phyloP scores from a whole-genome alignment of 2,329 filamentous ascomycete genomes.

The Apiospora kogelbergensis region DNA sequence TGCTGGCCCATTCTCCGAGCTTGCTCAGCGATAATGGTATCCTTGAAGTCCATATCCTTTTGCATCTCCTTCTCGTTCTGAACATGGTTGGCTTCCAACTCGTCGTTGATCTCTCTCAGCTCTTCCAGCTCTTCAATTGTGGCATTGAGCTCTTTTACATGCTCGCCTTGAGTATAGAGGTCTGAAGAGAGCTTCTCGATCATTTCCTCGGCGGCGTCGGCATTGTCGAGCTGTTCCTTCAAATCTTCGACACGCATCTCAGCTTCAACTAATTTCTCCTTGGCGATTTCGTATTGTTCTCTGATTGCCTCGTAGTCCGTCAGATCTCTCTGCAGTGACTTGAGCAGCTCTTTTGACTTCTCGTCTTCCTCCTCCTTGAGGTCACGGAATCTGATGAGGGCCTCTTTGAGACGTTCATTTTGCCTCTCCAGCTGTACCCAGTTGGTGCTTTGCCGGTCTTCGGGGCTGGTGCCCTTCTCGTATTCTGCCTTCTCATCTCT shows the following conservation, averaged over 20 bases:
- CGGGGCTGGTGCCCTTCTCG: slow-evolving; percentile 79
- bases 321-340: slow-evolving; percentile 70
- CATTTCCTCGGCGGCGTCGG: slow-evolving; percentile 86
- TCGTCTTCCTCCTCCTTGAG: slow-evolving; percentile 82
- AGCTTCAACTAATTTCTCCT: slow-evolving; percentile 70
- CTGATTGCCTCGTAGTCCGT: slow-evolving; percentile 67
- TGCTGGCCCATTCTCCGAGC: slow-evolving; percentile 71
- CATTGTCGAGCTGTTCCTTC: slow-evolving; percentile 86
- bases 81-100: slow-evolving; percentile 89
- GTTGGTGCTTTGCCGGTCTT: slow-evolving; percentile 81
- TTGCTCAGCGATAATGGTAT: slow-evolving; percentile 81
- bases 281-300: slow-evolving; percentile 67
- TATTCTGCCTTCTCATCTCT: slow-evolving; percentile 85
- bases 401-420: slow-evolving; percentile 84
- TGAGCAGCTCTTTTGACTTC: slow-evolving; percentile 74
- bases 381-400: slow-evolving; percentile 80
- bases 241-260: slow-evolving; percentile 82
- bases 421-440: slow-evolving; percentile 91
- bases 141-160: slow-evolving; percentile 78
- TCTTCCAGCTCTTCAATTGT: slow-evolving; percentile 86
- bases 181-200: slow-evolving; percentile 88
- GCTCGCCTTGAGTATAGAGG: slow-evolving; percentile 79
- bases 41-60: slow-evolving; percentile 87
- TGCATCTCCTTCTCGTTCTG: slow-evolving; percentile 94
- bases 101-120: slow-evolving; percentile 89